Percentiles rank a stretch among this genome's conserved stretches.
Conservation (phyloP, 202 grass and related monocot genomes). For the Alloteropsis angusta region DNA sequence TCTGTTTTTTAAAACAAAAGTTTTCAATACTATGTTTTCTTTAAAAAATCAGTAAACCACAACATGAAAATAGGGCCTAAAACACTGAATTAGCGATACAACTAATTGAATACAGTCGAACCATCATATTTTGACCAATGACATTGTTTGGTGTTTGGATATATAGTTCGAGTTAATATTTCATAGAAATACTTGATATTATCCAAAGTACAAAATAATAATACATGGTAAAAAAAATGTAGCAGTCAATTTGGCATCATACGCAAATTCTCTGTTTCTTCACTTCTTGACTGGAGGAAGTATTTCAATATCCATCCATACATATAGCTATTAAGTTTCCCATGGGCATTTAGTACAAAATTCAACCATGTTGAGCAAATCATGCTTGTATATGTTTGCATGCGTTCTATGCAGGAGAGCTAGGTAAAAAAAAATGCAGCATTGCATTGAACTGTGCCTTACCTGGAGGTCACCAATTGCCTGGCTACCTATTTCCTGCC, state of each 20-base stretch:
- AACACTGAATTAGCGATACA: background rate
- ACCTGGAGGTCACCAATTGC: constrained; percentile 98
- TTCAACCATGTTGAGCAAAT: background rate
- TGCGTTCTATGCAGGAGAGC: background rate
- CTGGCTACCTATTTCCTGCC: constrained; percentile 82
- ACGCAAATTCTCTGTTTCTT: background rate
- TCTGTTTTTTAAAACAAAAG: no score
- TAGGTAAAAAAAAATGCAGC: background rate
- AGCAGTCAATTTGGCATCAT: background rate
- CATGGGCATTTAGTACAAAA: background rate
- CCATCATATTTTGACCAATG: background rate
- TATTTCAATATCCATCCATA: background rate
- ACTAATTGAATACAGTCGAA: background rate
- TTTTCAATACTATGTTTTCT: no score
- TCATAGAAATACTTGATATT: background rate
- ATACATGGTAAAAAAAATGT: background rate
- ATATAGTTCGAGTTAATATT: background rate
- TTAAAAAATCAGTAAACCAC: no score
- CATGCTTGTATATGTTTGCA: background rate
- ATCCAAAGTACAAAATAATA: background rate
- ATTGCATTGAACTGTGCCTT: constrained; percentile 12
- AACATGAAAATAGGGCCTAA: no score
- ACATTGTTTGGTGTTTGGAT: background rate
- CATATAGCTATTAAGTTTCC: background rate
- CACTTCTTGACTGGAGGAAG: background rate